Conservation (phyloP, 805 yeast genomes). For the Millerozyma miso region DNA sequence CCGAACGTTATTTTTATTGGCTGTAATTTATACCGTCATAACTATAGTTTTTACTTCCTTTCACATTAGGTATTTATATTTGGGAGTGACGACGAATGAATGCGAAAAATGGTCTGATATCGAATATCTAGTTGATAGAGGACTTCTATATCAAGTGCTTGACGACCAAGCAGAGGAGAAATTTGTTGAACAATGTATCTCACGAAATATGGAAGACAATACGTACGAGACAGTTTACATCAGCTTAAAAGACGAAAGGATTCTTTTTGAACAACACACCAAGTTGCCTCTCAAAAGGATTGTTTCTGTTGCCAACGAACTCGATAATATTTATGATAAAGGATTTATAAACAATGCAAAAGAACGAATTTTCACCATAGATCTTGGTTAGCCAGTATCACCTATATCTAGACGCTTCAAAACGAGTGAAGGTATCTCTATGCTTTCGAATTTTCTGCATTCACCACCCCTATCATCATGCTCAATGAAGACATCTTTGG, state of each 20-base stretch:
- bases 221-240: conserved; percentile 20
- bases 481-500: not conserved
- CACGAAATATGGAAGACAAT: conserved; percentile 7
- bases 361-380: conserved; percentile 21
- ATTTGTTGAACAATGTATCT: conserved; percentile 21
- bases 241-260: conserved; percentile 22
- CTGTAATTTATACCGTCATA: conserved; percentile 33
- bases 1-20: conserved; percentile 39
- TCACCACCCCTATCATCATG: not conserved
- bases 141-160: conserved; percentile 21
- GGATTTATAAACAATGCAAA: conserved; percentile 43
- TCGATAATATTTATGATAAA: conserved; percentile 45
- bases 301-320: conserved; percentile 21
- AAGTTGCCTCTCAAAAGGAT: conserved; percentile 14
- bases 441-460: conserved; percentile 4
- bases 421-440: conserved; percentile 11
- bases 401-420: conserved; percentile 11
- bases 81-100: conserved; percentile 77
- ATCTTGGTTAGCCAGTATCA: not conserved
- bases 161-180: conserved; percentile 7
- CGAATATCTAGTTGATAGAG: conserved; percentile 39
- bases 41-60: conserved; percentile 35
- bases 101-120: conserved; percentile 66
- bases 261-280: conserved; percentile 15
- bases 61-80: conserved; percentile 48